Evolutionary conservation across 768 basidiomycete genomes (phyloP), one percentile per base, ranked within the genome.

Genomic region (Termitomyces sp.): DNA sequence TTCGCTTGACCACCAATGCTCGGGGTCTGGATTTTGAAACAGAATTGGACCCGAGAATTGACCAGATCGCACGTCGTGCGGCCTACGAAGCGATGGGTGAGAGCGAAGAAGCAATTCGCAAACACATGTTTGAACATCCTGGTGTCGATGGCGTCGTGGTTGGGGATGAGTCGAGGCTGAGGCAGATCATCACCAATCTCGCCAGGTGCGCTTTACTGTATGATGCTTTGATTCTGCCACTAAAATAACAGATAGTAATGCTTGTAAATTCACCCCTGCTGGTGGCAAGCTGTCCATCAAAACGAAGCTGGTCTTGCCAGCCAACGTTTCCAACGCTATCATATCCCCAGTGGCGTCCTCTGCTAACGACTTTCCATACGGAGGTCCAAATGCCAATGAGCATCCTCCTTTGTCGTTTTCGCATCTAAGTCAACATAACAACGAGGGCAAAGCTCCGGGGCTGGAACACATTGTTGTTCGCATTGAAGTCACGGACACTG

Each of bases 111-210:
- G 70, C 68, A 0, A 81, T 85, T 48, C 67, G 65, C 24, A 71
- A 73, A 24, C 77, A 78, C 55, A 73, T 87, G 51, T 62, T 61
- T 20, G 76, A 81, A 39, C 68, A 83, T 61, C 81, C 83, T 1
- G 76, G 79, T 49, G 80, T 81, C 18, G 82, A 87, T 59, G 90
- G 88, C 0, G 76, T 89, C 53, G 92, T 96, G 42, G 84, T 90
- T 15, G 92, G 93, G 28, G 92, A 96, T 69, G 92, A 94, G 68
- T 88, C 88, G 50, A 84, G 93, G 15, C 70, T 94, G 55, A 81
- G 91, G 66, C 91, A 93, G 73, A 86, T 92, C 56, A 81, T 89
- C 71, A 93, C 89, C 52, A 94, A 95, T 71, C 84, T 96, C 50
- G 88, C 91, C 6, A 91, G 89, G 91, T 79, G 63, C 36, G 67